Evolutionary conservation across 805 yeast species (phyloP), one percentile per base, ranked within the genome.

Genomic region (Candida oleophila): DNA sequence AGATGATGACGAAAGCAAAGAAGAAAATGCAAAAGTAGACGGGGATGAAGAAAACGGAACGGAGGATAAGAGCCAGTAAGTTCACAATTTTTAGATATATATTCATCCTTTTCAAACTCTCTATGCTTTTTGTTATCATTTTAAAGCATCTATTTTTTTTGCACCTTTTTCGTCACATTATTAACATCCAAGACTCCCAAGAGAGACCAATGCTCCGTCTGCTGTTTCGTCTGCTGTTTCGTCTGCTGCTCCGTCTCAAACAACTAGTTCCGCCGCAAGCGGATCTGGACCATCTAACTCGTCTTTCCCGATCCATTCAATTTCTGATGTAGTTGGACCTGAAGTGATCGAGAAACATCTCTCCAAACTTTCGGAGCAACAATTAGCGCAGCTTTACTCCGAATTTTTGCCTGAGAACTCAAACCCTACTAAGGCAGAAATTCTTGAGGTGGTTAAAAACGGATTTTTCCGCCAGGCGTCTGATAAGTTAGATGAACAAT

Each of bases 391-490:
- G 18, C 52, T 71, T 40, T 73, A 71, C 45, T 57, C 57, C 3
- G 59, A 55, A 18, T 64, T 64, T 50, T 60, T 81, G 34, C 84
- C 85, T 0, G 65, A 61, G 19, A 65, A 68, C 4, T 55, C 73
- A n/a, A 65, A 64, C 25, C 51, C 60, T 25, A 66, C 72, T 3
- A 67, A 68, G 40, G 59, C 57, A 15, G 73, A 69, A 43, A 63
- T 82, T 28, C 36, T 69, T 21, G 65, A 66, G 7, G 74, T 78
- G 2, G 59, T 81, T 18, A 67, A 72, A 43, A 73, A 80, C 45
- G 76, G 78, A 0, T 80, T 77, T 52, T 80, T 76, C 57, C 66
- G 65, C 38, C 76, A 69, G 50, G 66, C 78, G 8, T 59, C 68
- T 36, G 59, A 64, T 11, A 68, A 69, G 43, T 60, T 82, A 46